phyloP scores from a whole-genome alignment of 805 yeast species.

The Saccharomycopsis sp. region DNA sequence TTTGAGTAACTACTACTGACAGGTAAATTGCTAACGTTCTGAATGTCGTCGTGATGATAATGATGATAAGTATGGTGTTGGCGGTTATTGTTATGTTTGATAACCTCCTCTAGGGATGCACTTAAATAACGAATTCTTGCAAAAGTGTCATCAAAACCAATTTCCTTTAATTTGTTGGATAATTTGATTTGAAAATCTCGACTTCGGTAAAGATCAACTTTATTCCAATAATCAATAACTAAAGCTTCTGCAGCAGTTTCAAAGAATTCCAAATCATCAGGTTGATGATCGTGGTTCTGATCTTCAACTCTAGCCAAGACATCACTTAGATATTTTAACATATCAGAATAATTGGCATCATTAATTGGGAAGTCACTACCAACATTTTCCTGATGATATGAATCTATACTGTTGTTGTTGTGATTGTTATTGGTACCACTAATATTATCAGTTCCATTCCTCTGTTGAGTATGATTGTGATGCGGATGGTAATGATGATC shows the following conservation, averaged over 20 bases:
- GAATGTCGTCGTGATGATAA: too few relatives aligned
- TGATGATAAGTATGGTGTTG: not conserved
- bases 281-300: not conserved
- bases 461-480: too few relatives aligned
- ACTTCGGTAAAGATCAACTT: constrained; percentile 12
- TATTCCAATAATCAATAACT: constrained; percentile 13
- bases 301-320: not conserved
- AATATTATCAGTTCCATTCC: not conserved
- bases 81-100: not conserved
- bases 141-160: not conserved
- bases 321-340: too few relatives aligned
- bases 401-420: not conserved
- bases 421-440: not conserved
- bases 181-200: constrained; percentile 7
- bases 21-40: too few relatives aligned
- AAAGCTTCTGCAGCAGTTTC: constrained; percentile 15
- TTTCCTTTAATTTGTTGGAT: not conserved
- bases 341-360: too few relatives aligned
- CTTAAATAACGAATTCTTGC: constrained; percentile 10
- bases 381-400: not conserved
- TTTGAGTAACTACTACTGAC: not conserved
- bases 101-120: constrained; percentile 6
- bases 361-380: too few relatives aligned
- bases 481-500: too few relatives aligned
- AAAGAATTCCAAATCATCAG: constrained; percentile 16